These are phyloP conservation scores for Cylindrodendrum hubeiense DNA, from an alignment of 2,329 filamentous ascomycete species.

Conservation along the genomic window DNA sequence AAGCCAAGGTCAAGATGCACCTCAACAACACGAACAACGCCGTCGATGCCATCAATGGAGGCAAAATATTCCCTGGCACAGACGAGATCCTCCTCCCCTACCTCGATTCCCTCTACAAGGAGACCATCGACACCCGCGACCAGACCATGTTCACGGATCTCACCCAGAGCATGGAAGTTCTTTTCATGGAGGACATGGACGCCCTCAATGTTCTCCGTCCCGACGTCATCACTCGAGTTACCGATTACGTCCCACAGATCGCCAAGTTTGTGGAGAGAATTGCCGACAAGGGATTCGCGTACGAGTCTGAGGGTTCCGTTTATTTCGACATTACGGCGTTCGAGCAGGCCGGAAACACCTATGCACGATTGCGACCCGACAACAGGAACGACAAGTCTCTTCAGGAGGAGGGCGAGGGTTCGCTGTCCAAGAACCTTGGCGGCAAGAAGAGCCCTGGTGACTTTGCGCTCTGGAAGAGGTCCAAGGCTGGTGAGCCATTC, in stretches of 20 bases:
- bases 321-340: conserved; percentile 95
- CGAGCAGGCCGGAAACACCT: conserved; percentile 85
- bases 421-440: conserved; percentile 71
- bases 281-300: conserved; percentile 87
- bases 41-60: conserved; percentile 60
- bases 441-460: conserved; percentile 83
- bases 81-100: conserved; percentile 83
- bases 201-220: conserved; percentile 87
- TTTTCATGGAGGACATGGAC: conserved; percentile 90
- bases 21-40: conserved; percentile 73
- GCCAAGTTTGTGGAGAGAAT: conserved; percentile 86
- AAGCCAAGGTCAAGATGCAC: conserved; percentile 93
- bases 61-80: conserved; percentile 65
- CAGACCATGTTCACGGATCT: conserved; percentile 86
- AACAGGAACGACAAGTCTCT: conserved; percentile 86
- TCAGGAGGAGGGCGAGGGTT: conserved; percentile 90
- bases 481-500: conserved; percentile 90
- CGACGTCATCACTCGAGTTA: conserved; percentile 88
- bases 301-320: conserved; percentile 84
- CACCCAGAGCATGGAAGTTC: conserved; percentile 86
- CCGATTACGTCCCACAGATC: conserved; percentile 90
- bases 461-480: conserved; percentile 95
- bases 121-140: conserved; percentile 71
- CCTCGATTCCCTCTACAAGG: conserved; percentile 78
- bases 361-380: conserved; percentile 87